Evolutionary conservation across 768 basidiomycete species (phyloP), one percentile per base, ranked within the genome.

Genomic region (Trametes cingulata): DNA sequence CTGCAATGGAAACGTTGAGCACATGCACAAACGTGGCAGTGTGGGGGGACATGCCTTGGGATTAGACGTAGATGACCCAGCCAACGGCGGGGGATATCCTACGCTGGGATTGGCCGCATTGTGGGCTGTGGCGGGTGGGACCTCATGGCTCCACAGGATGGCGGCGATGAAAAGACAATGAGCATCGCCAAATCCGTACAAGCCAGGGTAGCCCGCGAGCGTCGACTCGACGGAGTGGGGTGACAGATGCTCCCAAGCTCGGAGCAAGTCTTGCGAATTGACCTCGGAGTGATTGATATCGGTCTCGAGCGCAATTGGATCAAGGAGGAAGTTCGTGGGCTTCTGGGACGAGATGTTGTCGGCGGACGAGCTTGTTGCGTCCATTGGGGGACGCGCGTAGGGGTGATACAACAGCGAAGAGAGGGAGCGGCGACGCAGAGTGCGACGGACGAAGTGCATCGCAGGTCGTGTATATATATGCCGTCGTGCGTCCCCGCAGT

Each of bases 151-250:
- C 50, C 50, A 51, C 6, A 47, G 58, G 3, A 66, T 48, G 37
- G 61, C 65, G 48, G 65, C 61, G 29, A 60, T 63, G 25, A 63
- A 41, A 0, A 66, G 45, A 19, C 61, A 62, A 20, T 63, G 46
- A 15, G 52, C 39, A 52, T 60, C 45, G n/a, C 48, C 55, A 17
- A 66, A 66, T 0, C 52, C 42, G 36, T 54, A 52, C 19, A 56
- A 22, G 7, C 40, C 45, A 0, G 61, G 27, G 13, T 56, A 24
- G 6, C 46, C 40, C 0, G 56, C 50, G 4, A 57, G 24, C 15
- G 52, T 19, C 2, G 52, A 55, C 27, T 66, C 65, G 29, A 63
- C 58, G 29, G 53, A 60, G 42, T 22, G 35, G 3, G 61, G 51
- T 10, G 41, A 20, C 2, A 62, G 58, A 25, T 61, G 42, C 3